Conservation (phyloP, 306 rosid genomes). For the Cajanus cajan region DNA sequence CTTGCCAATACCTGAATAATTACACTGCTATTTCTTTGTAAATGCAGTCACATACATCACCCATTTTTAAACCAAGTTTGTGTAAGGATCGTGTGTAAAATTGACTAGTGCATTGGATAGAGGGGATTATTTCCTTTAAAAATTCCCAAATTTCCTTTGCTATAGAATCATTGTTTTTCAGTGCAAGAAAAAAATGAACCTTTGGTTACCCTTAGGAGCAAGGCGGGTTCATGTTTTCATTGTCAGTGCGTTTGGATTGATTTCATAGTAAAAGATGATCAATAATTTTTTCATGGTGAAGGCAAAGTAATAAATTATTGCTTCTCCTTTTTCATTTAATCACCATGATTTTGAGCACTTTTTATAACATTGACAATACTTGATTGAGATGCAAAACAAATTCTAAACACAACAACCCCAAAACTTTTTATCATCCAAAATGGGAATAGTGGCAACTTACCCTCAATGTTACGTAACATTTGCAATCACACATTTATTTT, state of each 20-base stretch:
- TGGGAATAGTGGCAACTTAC: neutral
- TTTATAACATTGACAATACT: too few species aligned
- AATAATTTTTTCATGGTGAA: too few species aligned
- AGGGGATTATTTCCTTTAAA: neutral
- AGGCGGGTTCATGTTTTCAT: neutral
- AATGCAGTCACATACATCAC: constrained; percentile 18
- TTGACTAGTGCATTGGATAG: constrained; percentile 16
- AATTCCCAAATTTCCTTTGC: neutral
- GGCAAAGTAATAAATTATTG: too few species aligned
- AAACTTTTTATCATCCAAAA: neutral
- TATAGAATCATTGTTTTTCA: neutral
- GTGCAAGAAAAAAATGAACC: neutral
- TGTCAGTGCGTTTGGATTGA: too few species aligned
- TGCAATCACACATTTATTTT: neutral
- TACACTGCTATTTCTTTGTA: constrained; percentile 17
- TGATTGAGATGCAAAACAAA: too few species aligned
- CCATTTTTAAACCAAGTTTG: constrained; percentile 31
- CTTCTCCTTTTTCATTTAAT: too few species aligned
- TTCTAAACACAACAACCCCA: too few species aligned
- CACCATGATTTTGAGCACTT: too few species aligned
- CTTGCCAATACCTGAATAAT: constrained; percentile 34
- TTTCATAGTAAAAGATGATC: too few species aligned
- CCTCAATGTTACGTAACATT: neutral
- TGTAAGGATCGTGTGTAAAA: constrained; percentile 23
- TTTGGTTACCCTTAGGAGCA: neutral